Evolutionary conservation across 441 rosid genomes (phyloP), one percentile per base, ranked within the genome.

Genomic region (Brassica hybrid): DNA sequence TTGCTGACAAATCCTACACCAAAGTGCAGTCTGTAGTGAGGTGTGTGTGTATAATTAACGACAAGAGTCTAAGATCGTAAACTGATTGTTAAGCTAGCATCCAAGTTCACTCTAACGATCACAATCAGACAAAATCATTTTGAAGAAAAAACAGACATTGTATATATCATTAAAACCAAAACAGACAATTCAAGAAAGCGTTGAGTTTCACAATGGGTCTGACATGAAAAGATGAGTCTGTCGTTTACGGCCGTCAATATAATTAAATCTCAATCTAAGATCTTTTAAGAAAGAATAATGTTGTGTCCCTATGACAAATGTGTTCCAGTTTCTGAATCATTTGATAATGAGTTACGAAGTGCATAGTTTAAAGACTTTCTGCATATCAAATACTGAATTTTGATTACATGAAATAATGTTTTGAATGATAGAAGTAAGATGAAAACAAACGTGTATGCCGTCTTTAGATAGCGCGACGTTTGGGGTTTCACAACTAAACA

Each of bases 381-480:
- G 25, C 41, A 62, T 27, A 65, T 11, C 5, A 64, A 34, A 34
- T 64, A 65, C 34, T 65, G 23, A 66, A 66, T 62, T 59, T 72
- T 67, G 73, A 52, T 19, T 16, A 52, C 58, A 52, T 52, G 16
- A 16, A 65, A 36, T 2, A 41, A 10, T 64, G 61, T 14, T 57
- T 70, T 70, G 65, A 8, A 25, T 17, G 75, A 63, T 62, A 54
- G 56, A 61, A 58, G 56, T 19, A 63, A 70, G 25, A 41, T 65
- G 36, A 67, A 72, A 67, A 73, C 30, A 60, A 43, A 78, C 77
- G 74, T 78, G 73, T 72, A 78, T 69, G 67, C 61, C 13, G 69
- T 50, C 58, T 23, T 69, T 23, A 54, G 18, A 16, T 13, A 7
- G 80, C 71, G 59, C 57, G 45, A 77, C 56, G 63, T 64, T 69